Evolutionary conservation across 2,329 filamentous ascomycete species (phyloP).

Genomic region (Ceratocystis cubensis): DNA sequence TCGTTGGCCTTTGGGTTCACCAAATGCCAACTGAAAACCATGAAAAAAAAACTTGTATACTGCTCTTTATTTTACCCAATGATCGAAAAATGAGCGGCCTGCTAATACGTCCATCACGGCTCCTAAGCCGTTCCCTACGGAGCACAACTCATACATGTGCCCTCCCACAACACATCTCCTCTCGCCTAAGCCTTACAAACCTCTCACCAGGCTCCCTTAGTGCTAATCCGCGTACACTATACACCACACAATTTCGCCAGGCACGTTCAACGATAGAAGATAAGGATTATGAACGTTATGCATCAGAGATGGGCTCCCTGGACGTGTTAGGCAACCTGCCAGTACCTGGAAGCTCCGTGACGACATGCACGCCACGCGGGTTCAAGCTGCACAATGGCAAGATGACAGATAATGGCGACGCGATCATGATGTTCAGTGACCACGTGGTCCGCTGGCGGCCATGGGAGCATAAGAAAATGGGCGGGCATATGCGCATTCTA

Average conservation of each 20-base stretch:
- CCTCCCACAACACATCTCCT: background rate
- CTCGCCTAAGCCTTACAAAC: background rate
- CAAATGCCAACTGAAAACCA: background rate
- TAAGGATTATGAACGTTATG: background rate
- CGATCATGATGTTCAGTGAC: conserved; percentile 67
- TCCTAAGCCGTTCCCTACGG: background rate
- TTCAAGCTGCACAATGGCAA: conserved; percentile 78
- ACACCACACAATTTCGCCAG: background rate
- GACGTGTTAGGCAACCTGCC: conserved; percentile 69
- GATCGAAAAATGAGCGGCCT: background rate
- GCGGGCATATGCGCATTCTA: conserved; percentile 38
- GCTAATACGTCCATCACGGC: background rate
- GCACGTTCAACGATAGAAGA: background rate
- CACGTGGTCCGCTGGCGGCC: conserved; percentile 85
- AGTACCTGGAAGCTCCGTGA: conserved; percentile 67
- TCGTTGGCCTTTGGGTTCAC: background rate
- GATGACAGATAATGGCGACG: conserved; percentile 54
- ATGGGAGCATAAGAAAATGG: conserved; percentile 41
- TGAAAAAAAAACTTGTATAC: background rate
- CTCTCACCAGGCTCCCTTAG: background rate
- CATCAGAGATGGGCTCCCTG: conserved; percentile 31
- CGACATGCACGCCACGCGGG: conserved; percentile 68
- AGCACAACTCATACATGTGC: background rate
- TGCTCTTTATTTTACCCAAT: too few relatives aligned
- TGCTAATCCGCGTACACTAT: background rate